Evolutionary conservation across 2,329 filamentous ascomycete species (phyloP), one percentile per base, ranked within the genome.

Genomic region (Botryotinia narcissicola): DNA sequence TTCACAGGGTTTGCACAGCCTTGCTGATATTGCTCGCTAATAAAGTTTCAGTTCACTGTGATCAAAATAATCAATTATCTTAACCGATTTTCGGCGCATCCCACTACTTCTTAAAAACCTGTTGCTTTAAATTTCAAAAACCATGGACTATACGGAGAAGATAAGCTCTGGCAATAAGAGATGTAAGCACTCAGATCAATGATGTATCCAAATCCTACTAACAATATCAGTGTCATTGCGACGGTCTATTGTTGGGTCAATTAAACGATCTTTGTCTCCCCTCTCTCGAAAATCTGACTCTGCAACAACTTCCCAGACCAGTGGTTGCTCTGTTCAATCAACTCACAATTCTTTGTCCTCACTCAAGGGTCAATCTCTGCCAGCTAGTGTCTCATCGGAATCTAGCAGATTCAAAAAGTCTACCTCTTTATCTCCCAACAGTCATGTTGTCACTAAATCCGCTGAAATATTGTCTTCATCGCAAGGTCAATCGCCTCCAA

Each of bases 171-270:
- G 35, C 22, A 68, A 60, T 51, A 68, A 72, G n/a, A 72, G 44
- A 48, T 35, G 71, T 72, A 20, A 57, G 51, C 8, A 16, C 18
- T 57, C 9, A 35, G n/a, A 14, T 18, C 2, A 22, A 14, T n/a
- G 1, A 32, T 18, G 16, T 57, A 25, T 37, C 4, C 2, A 48
- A 67, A 10, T 14, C 44, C 4, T 40, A 32, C 40, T 72, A 37
- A 72, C 18, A 29, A 68, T 68, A 54, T 25, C 37, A 72, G 71
- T 68, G 35, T 72, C 62, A 25, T 59, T 67, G 48, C 40, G 61
- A 35, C 42, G 71, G 40, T 72, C 71, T 32, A 72, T 72, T 61
- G 64, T 68, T 48, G 71, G 62, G 20, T 72, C 71, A n/a, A 62
- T 72, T 7, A 54, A 67, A 57, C 37, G 61, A 68, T 72, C 71